Evolutionary conservation across 352 stramenopile genomes (phyloP).

Genomic region (Pythium monospermum): DNA sequence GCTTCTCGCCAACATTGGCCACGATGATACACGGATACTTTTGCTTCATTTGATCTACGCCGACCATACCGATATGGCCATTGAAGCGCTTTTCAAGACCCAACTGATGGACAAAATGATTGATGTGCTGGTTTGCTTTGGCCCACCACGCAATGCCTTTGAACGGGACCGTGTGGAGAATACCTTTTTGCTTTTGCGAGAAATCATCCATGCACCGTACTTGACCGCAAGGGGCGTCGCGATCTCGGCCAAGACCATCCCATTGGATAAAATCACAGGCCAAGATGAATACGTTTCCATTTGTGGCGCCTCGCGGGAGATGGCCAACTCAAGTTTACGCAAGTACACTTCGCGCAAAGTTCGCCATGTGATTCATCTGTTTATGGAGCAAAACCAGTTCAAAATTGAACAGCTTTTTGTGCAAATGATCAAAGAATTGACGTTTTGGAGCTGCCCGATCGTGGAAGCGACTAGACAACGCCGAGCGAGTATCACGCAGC

Average conservation of each 20-base stretch:
- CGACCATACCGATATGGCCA: constrained; percentile 73
- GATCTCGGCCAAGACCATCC: constrained; percentile 85
- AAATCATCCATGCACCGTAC: constrained; percentile 82
- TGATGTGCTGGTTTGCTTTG: constrained; percentile 69
- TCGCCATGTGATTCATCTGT: constrained; percentile 74
- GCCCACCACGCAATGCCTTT: constrained; percentile 62
- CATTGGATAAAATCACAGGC: constrained; percentile 78
- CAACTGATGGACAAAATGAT: constrained; percentile 74
- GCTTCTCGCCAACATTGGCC: constrained; percentile 71
- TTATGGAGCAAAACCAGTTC: constrained; percentile 71
- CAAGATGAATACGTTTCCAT: constrained; percentile 87
- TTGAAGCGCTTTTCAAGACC: constrained; percentile 65
- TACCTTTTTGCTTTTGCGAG: constrained; percentile 68
- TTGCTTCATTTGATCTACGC: constrained; percentile 80
- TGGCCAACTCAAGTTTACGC: constrained; percentile 73
- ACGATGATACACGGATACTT: constrained; percentile 76
- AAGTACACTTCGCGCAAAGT: constrained; percentile 87
- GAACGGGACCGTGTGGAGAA: constrained; percentile 80
- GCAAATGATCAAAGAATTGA: constrained; percentile 83
- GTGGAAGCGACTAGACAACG: constrained; percentile 25
- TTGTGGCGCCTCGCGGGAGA: constrained; percentile 75
- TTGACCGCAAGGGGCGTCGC: constrained; percentile 72
- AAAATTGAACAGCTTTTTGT: constrained; percentile 67
- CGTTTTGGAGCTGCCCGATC: constrained; percentile 69
- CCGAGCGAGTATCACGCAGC: constrained; percentile 27